A percentile compares a stretch with the other conserved stretches of the same genome.
Evolutionary conservation across 1,139 yeast genomes (phyloP).

Genomic region (Lodderomyces orthopsilosis): DNA sequence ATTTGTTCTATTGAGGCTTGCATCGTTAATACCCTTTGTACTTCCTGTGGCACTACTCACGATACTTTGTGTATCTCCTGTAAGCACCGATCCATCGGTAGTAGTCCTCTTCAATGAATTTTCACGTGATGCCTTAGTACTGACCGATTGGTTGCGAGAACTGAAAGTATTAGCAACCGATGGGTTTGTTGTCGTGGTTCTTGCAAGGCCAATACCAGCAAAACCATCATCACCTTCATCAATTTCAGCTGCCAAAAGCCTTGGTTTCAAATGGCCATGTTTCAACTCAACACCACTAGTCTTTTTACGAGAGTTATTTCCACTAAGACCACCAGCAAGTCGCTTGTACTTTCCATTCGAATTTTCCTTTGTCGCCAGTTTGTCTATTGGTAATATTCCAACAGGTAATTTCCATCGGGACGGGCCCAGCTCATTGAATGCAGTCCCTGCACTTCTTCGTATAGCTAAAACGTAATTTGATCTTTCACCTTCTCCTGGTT

Average conservation of each 20-base stretch:
- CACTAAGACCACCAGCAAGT: slow-evolving; percentile 23
- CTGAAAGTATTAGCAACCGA: slow-evolving; percentile 10
- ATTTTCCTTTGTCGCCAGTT: slow-evolving; percentile 24
- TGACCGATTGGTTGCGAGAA: slow-evolving; percentile 8
- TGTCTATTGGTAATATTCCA: slow-evolving; percentile 53
- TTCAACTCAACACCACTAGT: slow-evolving; percentile 60
- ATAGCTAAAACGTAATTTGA: slow-evolving; percentile 56
- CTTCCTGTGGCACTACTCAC: slow-evolving; percentile 10
- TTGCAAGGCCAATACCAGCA: slow-evolving; percentile 4
- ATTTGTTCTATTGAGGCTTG: slow-evolving; percentile 7
- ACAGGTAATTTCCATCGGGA: slow-evolving; percentile 63
- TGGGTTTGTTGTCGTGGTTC: not conserved
- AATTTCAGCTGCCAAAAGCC: slow-evolving; percentile 73
- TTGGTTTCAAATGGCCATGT: slow-evolving; percentile 73
- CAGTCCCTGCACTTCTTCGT: slow-evolving; percentile 51
- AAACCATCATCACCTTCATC: slow-evolving; percentile 54
- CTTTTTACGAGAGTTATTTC: slow-evolving; percentile 19
- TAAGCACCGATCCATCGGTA: slow-evolving; percentile 25
- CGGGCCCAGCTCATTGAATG: slow-evolving; percentile 56
- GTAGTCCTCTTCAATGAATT: slow-evolving; percentile 31
- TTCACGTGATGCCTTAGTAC: slow-evolving; percentile 10
- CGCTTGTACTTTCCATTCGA: slow-evolving; percentile 34
- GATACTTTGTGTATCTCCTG: slow-evolving; percentile 22
- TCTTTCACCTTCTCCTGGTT: slow-evolving; percentile 51
- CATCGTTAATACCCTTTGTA: slow-evolving; percentile 8